Base-by-base conservation (phyloP, 1,139 yeast species). In the Pichia sp. region DNA sequence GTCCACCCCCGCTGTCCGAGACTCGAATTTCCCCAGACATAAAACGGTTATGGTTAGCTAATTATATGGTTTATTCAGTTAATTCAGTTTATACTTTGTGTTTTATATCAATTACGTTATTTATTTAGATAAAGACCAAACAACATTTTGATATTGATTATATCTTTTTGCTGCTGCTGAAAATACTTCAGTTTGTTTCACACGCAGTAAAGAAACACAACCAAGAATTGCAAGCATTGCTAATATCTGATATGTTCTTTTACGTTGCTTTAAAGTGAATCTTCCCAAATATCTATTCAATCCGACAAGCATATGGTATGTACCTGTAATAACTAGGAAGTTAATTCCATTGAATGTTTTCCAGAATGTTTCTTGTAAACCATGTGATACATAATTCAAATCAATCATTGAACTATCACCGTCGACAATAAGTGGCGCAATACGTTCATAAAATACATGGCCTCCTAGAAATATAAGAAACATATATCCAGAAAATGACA, bases 321-420 rank as follows among this genome's bases (percentile, higher is more conserved):
- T 51, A 0, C 68, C 60, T 1, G 65, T 41, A 2, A 43, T 60
- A 55, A 51, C 53, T 7, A 59, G 41, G 2, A 46, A 6, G 11
- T 49, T 50, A 8, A 55, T 40, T 0, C 48, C 54, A 4, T 37
- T 29, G 24, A 35, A 42, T 3, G 37, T 31, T 11, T 27, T 35
- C 34, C 12, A 30, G 23, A 41, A 36, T 3, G 6, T 39, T 9
- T 41, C 30, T 10, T 37, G 36, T 10, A 39, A 59, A 10, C 72
- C 66, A 56, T 71, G 74, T 3, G 78, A 56, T 11, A 83, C 67
- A 55, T 71, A 84, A 23, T 74, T 74, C 40, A 85, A 63, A 32
- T 69, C 71, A 28, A 85, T 62, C 47, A 77, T 65, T 0, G 83
- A 71, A 8, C 82, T 74, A 59, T 83, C 94, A 1, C 87, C 92